Evolutionary conservation across 331 rosid genomes (phyloP), one percentile per base, ranked within the genome.

Genomic region (Acacia concinna): DNA sequence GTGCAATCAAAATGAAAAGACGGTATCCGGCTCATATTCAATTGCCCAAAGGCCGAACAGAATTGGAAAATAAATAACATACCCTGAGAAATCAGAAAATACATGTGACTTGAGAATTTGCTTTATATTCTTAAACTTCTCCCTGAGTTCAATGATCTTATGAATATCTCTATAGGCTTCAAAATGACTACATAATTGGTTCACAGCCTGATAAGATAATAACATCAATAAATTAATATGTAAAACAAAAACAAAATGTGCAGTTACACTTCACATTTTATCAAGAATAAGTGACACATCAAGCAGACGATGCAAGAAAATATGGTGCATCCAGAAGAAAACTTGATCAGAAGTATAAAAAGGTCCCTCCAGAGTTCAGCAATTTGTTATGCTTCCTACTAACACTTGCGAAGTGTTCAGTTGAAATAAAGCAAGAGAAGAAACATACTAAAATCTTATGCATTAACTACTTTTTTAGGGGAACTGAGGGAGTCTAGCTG

Each of bases 141-240:
- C 99, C 82, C 98, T 84, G 78, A 96, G 98, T 81, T 96, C 99
- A 46, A 94, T 85, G 90, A 96, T 96, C 92, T 96, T 96, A 3
- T 92, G 98, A 85, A 93, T 85, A 88, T 96, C 98, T 92, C 97
- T 90, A 85, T 96, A 96, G 63, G 98, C 97, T 82, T 96, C 98
- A 85, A 96, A 96, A 88, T 96, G 99, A 80, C 93, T 93, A 79
- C 99, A 96, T 82, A 96, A 81, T 79, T 93, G 99, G 84, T 96
- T 96, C 85, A 96, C 99, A 25, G 99, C 99, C 99, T 96, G 94
- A 85, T 79, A 83, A 74, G 64, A 96, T 93, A 32, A 75, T 65
- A 68, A 56, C 81, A 66, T 79, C 41, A 83, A 67, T 38, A 82
- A 54, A 47, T 28, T 3, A 25, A 68, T 28, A 76, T 60, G 57